A percentile compares a stretch with the other conserved stretches of the same genome.
These are phyloP conservation scores for Kwoniella newhampshirensis DNA, from an alignment of 768 basidiomycete genomes.

Conservation along the genomic window DNA sequence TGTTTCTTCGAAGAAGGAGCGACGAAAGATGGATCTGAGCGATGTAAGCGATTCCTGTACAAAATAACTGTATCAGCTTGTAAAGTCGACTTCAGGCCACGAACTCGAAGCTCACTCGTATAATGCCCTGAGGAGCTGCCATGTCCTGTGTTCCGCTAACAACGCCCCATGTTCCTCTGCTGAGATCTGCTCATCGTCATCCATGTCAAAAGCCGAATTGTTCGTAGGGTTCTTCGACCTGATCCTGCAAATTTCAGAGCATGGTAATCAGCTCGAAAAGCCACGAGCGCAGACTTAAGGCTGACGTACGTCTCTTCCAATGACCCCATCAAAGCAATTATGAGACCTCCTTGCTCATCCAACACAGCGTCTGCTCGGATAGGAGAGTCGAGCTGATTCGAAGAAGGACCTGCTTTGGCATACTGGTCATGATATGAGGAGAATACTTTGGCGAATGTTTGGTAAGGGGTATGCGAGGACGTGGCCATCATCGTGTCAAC, in stretches of 20 bases:
- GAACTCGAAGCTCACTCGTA: constrained; percentile 32
- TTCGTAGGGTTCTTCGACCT: constrained; percentile 16
- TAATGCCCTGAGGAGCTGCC: constrained; percentile 42
- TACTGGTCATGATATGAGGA: constrained; percentile 44
- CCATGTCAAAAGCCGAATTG: constrained; percentile 18
- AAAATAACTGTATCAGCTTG: background rate
- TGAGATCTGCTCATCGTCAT: constrained; percentile 30
- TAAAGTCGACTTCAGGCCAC: background rate
- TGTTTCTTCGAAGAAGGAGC: constrained; percentile 25
- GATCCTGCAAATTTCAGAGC: constrained; percentile 16
- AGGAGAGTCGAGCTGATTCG: constrained; percentile 32
- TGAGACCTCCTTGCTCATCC: constrained; percentile 40
- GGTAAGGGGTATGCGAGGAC: constrained; percentile 24
- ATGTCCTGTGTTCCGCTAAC: constrained; percentile 44
- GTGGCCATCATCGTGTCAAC: constrained; percentile 8
- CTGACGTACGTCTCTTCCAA: constrained; percentile 37
- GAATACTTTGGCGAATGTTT: constrained; percentile 39
- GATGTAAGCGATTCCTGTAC: constrained; percentile 34
- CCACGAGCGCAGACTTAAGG: background rate
- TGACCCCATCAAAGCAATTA: constrained; percentile 31
- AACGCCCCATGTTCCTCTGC: constrained; percentile 36
- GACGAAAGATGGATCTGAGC: constrained; percentile 31
- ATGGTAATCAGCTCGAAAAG: background rate
- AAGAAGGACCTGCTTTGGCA: constrained; percentile 41
- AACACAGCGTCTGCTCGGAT: constrained; percentile 39